Percentiles rank a stretch among this genome's conserved stretches.
phyloP scores from a whole-genome alignment of 352 stramenopile genomes.

The Phytophthora megakarya region DNA sequence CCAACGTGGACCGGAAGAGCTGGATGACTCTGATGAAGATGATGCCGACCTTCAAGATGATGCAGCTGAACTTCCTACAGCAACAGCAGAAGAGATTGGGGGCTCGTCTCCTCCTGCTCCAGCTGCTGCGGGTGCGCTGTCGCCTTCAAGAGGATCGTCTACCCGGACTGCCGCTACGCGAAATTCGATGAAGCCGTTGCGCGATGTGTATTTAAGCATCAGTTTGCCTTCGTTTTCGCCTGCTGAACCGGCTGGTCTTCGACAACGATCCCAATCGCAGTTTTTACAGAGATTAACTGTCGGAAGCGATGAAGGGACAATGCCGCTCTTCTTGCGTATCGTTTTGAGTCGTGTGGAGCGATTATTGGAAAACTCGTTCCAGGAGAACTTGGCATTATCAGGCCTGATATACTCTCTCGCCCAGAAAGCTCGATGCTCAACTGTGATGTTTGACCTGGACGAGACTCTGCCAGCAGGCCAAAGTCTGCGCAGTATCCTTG shows the following conservation, averaged over 20 bases:
- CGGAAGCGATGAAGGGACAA: conserved; percentile 17
- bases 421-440: conserved; percentile 56
- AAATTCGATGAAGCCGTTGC: conserved; percentile 71
- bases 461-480: conserved; percentile 45
- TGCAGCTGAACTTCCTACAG: background rate
- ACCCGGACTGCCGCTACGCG: conserved; percentile 60
- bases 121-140: conserved; percentile 2
- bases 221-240: conserved; percentile 73
- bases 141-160: conserved; percentile 32
- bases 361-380: conserved; percentile 81
- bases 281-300: conserved; percentile 19
- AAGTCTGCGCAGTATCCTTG: conserved; percentile 77
- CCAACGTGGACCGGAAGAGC: conserved; percentile 48
- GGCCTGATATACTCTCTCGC: conserved; percentile 76
- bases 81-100: background rate
- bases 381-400: conserved; percentile 83
- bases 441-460: conserved; percentile 59
- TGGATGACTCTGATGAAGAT: conserved; percentile 62
- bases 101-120: conserved; percentile 6
- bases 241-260: conserved; percentile 39
- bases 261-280: conserved; percentile 34
- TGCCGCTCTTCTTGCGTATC: conserved; percentile 73
- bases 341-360: conserved; percentile 77
- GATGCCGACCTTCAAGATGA: conserved; percentile 48
- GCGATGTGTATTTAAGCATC: conserved; percentile 70